These are phyloP conservation scores for Russula sp. DNA, from an alignment of 768 basidiomycete genomes.

Conservation along the genomic window DNA sequence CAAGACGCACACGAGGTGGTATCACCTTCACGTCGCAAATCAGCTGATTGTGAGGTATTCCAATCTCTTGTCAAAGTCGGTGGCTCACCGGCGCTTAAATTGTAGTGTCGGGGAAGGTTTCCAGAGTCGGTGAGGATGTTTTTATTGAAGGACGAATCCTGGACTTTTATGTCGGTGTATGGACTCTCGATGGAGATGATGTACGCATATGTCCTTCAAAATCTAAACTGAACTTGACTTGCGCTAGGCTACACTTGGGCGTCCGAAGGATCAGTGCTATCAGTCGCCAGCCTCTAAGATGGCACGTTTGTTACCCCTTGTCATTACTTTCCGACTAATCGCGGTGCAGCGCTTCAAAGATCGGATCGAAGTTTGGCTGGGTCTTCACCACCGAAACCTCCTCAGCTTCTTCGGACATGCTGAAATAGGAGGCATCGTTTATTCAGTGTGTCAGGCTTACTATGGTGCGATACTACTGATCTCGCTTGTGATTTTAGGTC, in stretches of 20 bases:
- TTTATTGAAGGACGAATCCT: conserved; percentile 33
- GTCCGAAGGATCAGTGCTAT: conserved; percentile 3
- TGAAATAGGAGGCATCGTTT: conserved; percentile 26
- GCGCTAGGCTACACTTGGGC: conserved; percentile 9
- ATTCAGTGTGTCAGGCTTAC: conserved; percentile 7
- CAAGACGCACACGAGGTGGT: neutral
- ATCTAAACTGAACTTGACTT: neutral
- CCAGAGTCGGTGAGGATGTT: conserved; percentile 26
- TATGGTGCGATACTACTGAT: neutral
- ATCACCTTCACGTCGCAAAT: neutral
- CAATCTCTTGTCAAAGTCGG: neutral
- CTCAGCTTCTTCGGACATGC: conserved; percentile 34
- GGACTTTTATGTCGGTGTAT: conserved; percentile 37
- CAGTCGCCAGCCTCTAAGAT: conserved; percentile 4
- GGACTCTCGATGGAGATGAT: conserved; percentile 36
- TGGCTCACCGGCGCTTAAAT: neutral
- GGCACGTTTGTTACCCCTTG: neutral
- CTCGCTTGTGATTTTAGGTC: conserved; percentile 28
- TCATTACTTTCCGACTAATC: neutral
- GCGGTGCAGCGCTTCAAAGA: conserved; percentile 34
- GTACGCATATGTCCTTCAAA: conserved; percentile 23
- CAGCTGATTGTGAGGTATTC: neutral
- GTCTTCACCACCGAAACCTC: conserved; percentile 36
- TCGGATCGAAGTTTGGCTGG: conserved; percentile 38
- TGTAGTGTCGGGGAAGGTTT: conserved; percentile 28